These are phyloP conservation scores for Musa troglodytarum DNA, from an alignment of 176 grass and related monocot genomes.

Conservation along the genomic window DNA sequence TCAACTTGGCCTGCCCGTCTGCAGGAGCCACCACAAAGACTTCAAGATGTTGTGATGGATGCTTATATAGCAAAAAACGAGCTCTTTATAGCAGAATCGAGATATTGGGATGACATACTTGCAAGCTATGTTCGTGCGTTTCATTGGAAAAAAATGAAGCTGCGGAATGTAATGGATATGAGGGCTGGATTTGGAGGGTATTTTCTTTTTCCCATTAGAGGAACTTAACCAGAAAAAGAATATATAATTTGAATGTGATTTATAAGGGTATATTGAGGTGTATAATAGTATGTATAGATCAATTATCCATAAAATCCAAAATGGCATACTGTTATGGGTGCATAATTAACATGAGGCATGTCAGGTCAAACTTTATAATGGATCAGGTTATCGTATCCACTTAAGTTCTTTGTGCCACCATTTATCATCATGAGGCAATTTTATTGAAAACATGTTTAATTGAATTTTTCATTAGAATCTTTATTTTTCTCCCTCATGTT, in stretches of 20 bases:
- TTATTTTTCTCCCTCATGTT: background rate
- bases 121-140: conserved; percentile 58
- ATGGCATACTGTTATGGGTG: background rate
- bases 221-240: background rate
- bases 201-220: conserved; percentile 20
- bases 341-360: too few relatives aligned
- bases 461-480: background rate
- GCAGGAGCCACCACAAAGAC: conserved; percentile 60
- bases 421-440: background rate
- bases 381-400: too few relatives aligned
- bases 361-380: too few relatives aligned
- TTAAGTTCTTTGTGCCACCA: background rate
- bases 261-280: conserved; percentile 15
- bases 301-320: background rate
- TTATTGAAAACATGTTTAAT: background rate
- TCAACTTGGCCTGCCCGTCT: conserved; percentile 57
- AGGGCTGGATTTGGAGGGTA: conserved; percentile 94
- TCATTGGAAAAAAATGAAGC: conserved; percentile 65
- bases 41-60: conserved; percentile 85
- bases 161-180: conserved; percentile 95
- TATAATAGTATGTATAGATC: background rate
- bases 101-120: conserved; percentile 65
- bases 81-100: conserved; percentile 74
- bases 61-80: conserved; percentile 74
- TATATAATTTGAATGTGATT: too few relatives aligned